Conservation (phyloP, 2,329 filamentous ascomycete species). For the Phialocephala sp. region DNA sequence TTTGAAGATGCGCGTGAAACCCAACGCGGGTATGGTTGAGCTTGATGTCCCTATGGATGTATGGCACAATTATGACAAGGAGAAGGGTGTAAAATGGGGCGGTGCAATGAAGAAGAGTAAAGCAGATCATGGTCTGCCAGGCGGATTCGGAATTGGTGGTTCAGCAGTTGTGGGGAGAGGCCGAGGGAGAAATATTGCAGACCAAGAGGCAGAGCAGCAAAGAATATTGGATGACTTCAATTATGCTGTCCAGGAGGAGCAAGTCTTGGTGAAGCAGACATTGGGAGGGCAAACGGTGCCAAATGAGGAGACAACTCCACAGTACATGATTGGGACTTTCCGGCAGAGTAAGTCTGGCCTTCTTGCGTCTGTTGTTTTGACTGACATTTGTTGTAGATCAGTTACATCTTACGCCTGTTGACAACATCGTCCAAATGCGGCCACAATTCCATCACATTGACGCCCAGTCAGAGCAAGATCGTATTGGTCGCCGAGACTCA, state of each 20-base stretch:
- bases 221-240: conserved; percentile 61
- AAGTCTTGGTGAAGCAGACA: conserved; percentile 80
- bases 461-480: conserved; percentile 72
- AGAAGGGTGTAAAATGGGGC: conserved; percentile 84
- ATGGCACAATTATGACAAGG: conserved; percentile 76
- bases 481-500: conserved; percentile 48
- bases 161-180: conserved; percentile 43
- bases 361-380: neutral
- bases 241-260: conserved; percentile 70
- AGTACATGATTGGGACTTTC: conserved; percentile 95
- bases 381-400: conserved; percentile 62
- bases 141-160: conserved; percentile 71
- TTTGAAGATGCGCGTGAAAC: conserved; percentile 80
- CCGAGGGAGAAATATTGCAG: conserved; percentile 50
- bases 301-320: conserved; percentile 61
- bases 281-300: conserved; percentile 79
- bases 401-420: conserved; percentile 83
- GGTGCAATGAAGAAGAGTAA: conserved; percentile 68
- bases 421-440: conserved; percentile 84
- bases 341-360: conserved; percentile 67
- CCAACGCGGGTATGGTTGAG: conserved; percentile 82
- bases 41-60: conserved; percentile 84
- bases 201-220: conserved; percentile 50
- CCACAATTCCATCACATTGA: conserved; percentile 94
- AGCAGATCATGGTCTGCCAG: conserved; percentile 69